These are phyloP conservation scores for Fusarium circinatum DNA, from an alignment of 2,329 filamentous ascomycete genomes.

Conservation along the genomic window DNA sequence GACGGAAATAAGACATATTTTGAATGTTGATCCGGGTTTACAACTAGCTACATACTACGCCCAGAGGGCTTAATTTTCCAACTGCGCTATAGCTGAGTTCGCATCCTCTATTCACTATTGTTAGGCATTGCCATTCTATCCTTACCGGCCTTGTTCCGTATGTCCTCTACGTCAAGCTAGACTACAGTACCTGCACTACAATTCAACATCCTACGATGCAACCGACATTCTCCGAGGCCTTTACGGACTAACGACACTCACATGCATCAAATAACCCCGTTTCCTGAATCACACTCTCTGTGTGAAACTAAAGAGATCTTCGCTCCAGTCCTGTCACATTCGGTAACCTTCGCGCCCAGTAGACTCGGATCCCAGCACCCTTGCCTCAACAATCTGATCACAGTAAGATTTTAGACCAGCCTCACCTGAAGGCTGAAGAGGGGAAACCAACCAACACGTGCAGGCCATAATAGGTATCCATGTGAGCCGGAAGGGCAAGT, in stretches of 20 bases:
- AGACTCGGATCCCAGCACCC: neutral
- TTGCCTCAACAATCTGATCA: neutral
- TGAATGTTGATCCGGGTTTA: rapidly evolving
- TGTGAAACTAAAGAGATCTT: neutral
- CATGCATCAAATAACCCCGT: neutral
- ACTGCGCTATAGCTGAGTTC: neutral
- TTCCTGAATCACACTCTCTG: neutral
- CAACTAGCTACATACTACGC: rapidly evolving
- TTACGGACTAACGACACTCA: too few relatives aligned
- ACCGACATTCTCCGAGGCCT: neutral
- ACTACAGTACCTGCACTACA: rapidly evolving
- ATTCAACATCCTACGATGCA: neutral
- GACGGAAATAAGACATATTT: neutral
- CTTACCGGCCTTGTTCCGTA: rapidly evolving
- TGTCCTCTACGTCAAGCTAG: too few relatives aligned
- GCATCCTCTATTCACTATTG: neutral
- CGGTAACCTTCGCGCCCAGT: neutral
- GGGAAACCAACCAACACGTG: neutral
- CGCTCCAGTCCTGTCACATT: neutral
- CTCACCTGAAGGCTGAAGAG: neutral
- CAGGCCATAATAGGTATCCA: neutral
- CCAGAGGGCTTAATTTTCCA: neutral
- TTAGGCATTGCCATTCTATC: rapidly evolving
- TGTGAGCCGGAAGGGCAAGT: rapidly evolving
- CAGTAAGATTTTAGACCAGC: neutral